Base-by-base conservation (phyloP, 2,329 filamentous ascomycete species). In the Dactylellina haptotyla region DNA sequence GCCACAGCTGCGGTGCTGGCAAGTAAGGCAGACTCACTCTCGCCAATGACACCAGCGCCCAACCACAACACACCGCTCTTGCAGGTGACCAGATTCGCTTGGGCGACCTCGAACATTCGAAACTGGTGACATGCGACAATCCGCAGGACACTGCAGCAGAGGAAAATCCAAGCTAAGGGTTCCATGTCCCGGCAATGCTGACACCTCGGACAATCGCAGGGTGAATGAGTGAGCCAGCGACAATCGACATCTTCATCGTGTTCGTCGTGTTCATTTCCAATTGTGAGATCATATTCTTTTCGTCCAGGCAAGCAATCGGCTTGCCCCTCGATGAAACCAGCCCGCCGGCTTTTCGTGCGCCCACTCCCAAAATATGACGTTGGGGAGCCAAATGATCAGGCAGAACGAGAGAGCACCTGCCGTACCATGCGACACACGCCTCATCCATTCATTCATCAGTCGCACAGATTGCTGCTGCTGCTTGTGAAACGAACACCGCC, bases 1-100 rank as follows among this genome's bases (percentile, higher is more conserved):
- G 50, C 26, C 39, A 54, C 62, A 43, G 46, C 63, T 58, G 45
- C 56, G 45, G 28, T 61, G 54, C 45, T 50, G 45, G 37, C 39
- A 20, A 20, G 64, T 61, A 69, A 69, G 64, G 64, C 64, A 69
- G 64, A 69, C 64, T 69, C 64, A 69, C 46, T 26, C 62, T 37
- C 20, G n/a, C 32, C 16, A 48, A 64, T 62, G 43, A 58, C 53
- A 39, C 28, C 43, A 32, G 37, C 39, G 23, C 50, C 16, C 18
- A 37, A 54, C 25, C 39, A 20, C 23, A 51, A 54, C 39, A 50
- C 25, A 14, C 14, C 4, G 37, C 14, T 8, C 39, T 9, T 54
- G 64, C 56, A 62, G 64, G 39, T 61, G 54, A 61, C 64, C 56
- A 48, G 26, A 43, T 14, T 12, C 20, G 48, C 34, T 43, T 30